Conservation (phyloP, 2,329 filamentous ascomycete species). For the Aspergillus neotritici region DNA sequence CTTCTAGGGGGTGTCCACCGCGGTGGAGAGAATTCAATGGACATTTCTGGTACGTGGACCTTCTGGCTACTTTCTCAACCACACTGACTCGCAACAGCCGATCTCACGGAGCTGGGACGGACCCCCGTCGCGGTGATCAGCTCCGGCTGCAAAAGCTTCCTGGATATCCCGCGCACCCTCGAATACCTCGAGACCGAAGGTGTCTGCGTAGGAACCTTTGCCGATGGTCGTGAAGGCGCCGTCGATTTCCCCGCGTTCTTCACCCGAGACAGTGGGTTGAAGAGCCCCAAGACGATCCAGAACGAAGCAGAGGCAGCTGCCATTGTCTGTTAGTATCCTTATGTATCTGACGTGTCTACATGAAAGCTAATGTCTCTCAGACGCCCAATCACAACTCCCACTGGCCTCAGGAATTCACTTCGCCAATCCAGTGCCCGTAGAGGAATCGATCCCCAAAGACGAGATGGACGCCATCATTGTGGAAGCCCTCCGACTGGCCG, state of each 20-base stretch:
- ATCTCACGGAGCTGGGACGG: slow-evolving; percentile 86
- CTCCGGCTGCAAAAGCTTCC: slow-evolving; percentile 91
- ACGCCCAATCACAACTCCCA: slow-evolving; percentile 66
- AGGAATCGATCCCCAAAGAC: slow-evolving; percentile 62
- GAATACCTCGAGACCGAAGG: slow-evolving; percentile 68
- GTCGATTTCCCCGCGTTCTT: slow-evolving; percentile 93
- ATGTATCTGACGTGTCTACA: not conserved
- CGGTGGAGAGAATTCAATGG: slow-evolving; percentile 78
- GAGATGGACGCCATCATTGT: slow-evolving; percentile 67
- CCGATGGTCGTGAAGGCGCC: slow-evolving; percentile 65
- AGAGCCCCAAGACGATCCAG: slow-evolving; percentile 68
- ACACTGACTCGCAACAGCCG: slow-evolving; percentile 49
- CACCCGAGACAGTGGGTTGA: slow-evolving; percentile 76
- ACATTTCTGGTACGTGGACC: slow-evolving; percentile 59
- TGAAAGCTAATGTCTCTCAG: slow-evolving; percentile 27
- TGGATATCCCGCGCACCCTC: slow-evolving; percentile 84
- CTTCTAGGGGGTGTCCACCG: slow-evolving; percentile 72
- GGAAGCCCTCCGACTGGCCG: slow-evolving; percentile 60
- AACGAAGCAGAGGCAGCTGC: slow-evolving; percentile 77
- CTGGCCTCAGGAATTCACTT: slow-evolving; percentile 78
- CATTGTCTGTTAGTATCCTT: slow-evolving; percentile 62
- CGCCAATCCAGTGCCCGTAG: slow-evolving; percentile 76
- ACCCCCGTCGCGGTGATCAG: slow-evolving; percentile 84
- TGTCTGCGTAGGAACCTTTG: slow-evolving; percentile 83
- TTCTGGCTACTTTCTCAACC: not conserved